Percentiles rank a stretch among this genome's conserved stretches.
Evolutionary conservation across 805 yeast genomes (phyloP).

Genomic region (Kregervanrija pseudodelftensis): DNA sequence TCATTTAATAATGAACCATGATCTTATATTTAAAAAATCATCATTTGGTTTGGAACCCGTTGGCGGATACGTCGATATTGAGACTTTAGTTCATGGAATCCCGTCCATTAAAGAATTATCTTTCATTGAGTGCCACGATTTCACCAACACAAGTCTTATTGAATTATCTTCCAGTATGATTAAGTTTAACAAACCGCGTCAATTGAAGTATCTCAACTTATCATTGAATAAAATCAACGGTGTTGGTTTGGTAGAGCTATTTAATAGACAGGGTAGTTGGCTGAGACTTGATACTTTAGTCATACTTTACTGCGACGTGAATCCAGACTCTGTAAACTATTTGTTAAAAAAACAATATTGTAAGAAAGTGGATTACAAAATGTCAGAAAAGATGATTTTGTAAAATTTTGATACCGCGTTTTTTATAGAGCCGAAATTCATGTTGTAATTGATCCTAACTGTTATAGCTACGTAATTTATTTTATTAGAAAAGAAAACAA

Average conservation of each 20-base stretch:
- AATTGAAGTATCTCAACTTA: slow-evolving; percentile 1
- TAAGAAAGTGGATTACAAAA: slow-evolving; percentile 2
- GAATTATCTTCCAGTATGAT: no score
- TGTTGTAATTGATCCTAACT: no score
- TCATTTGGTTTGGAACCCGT: not conserved
- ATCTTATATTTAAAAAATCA: slow-evolving; percentile 1
- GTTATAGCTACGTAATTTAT: no score
- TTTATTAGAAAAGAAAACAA: no score
- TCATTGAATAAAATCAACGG: slow-evolving; percentile 4
- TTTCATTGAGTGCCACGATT: slow-evolving; percentile 3
- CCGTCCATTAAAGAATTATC: slow-evolving; percentile 2
- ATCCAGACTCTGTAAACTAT: slow-evolving; percentile 1
- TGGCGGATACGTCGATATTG: not conserved
- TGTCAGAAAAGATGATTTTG: slow-evolving; percentile 3
- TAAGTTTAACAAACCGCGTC: not conserved
- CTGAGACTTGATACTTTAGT: not conserved
- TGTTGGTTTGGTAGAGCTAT: not conserved
- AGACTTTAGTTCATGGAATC: not conserved
- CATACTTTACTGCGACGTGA: slow-evolving; percentile 2
- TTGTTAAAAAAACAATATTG: not conserved
- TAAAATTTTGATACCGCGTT: not conserved
- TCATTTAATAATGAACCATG: slow-evolving; percentile 2
- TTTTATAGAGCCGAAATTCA: no score
- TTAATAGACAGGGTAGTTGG: not conserved
- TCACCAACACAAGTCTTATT: not conserved